Conservation (phyloP, 495 filamentous ascomycete species). For the Aspergillus sclerotioniger region DNA sequence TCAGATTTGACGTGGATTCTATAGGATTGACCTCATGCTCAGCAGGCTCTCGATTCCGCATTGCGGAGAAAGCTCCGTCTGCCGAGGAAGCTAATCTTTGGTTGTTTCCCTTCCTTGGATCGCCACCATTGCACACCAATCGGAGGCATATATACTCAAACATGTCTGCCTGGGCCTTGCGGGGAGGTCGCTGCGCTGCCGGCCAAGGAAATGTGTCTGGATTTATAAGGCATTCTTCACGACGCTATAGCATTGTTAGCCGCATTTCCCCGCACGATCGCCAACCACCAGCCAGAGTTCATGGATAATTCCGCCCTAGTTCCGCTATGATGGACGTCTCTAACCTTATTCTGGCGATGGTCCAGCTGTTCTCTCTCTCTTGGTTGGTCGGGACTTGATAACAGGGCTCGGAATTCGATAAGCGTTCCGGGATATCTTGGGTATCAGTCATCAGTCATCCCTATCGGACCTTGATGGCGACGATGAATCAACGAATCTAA, state of each 20-base stretch:
- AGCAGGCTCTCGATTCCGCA: neutral
- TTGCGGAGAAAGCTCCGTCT: neutral
- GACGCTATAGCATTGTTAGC: neutral
- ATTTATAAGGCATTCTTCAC: neutral
- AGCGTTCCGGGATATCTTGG: conserved; percentile 13
- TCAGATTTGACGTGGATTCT: neutral
- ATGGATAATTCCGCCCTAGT: conserved; percentile 6
- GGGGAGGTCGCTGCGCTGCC: neutral
- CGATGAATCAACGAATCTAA: neutral
- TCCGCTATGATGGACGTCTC: conserved; percentile 3
- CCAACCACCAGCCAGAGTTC: neutral
- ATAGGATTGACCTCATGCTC: neutral
- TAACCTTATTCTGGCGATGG: conserved; percentile 1
- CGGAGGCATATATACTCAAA: neutral
- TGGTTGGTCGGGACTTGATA: conserved; percentile 1
- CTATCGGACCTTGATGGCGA: neutral
- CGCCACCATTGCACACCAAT: neutral
- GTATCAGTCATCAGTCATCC: conserved; percentile 3
- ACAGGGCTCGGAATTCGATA: conserved; percentile 16
- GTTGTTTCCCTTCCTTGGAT: neutral
- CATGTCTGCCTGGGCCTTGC: neutral
- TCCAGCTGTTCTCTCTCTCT: neutral
- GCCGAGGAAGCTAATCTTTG: neutral
- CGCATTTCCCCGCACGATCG: neutral
- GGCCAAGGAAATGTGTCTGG: neutral